Conservation (phyloP, 129 eudicot genomes). For the Oenanthe sinensis region DNA sequence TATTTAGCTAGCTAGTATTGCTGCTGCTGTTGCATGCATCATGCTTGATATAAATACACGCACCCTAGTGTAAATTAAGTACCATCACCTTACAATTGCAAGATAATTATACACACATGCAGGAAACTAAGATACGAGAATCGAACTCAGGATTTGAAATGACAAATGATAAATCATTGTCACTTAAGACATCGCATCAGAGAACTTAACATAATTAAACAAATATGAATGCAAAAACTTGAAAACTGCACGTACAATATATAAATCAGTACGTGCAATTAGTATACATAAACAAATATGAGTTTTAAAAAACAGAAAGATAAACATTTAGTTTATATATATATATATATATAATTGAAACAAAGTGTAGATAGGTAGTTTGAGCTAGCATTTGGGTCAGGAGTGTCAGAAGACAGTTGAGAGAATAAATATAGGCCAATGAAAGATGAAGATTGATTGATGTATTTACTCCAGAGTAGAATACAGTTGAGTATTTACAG, state of each 20-base stretch:
- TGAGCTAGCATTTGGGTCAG: background rate
- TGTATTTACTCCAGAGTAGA: slow-evolving; percentile 8
- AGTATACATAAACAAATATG: background rate
- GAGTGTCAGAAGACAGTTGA: slow-evolving; percentile 5
- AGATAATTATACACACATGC: no score
- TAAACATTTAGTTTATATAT: background rate
- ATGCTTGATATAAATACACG: background rate
- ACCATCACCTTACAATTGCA: background rate
- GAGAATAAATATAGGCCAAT: slow-evolving; percentile 1
- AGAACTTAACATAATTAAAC: no score
- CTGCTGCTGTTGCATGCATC: no score
- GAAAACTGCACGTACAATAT: background rate
- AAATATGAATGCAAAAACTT: no score
- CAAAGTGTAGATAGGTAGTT: background rate
- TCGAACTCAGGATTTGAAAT: no score
- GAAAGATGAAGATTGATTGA: background rate
- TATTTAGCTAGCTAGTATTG: background rate
- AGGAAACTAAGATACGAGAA: no score
- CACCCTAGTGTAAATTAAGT: background rate
- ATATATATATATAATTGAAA: no score
- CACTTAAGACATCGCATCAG: no score
- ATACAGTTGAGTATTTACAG: slow-evolving; percentile 4
- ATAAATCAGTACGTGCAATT: no score
- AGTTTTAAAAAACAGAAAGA: background rate
- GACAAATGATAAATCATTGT: no score